Evolutionary conservation across 805 yeast genomes (phyloP), one percentile per base, ranked within the genome.

Genomic region (Metschnikowia cerradonensis): DNA sequence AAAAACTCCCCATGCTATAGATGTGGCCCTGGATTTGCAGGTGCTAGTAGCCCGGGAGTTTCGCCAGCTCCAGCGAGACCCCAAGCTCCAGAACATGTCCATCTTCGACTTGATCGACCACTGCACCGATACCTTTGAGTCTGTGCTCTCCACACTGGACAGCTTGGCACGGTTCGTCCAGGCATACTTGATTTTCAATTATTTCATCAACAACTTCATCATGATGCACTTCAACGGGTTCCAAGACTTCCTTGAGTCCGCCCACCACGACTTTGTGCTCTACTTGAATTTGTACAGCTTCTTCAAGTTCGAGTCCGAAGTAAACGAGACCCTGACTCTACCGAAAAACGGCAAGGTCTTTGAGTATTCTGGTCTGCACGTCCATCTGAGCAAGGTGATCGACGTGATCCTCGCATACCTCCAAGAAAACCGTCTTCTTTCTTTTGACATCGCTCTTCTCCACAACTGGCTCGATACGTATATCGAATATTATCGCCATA

Each of bases 161-260:
- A 64, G 63, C 33, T 49, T 66, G 32, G 57, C 56, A 37, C 41
- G 45, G 40, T 73, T 71, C 55, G 63, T 71, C 32, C 65, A 64
- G 50, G 75, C 76, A 4, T 73, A 64, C 59, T 60, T 73, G 50
- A 67, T 73, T 33, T 70, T 73, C 62, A 71, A 70, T 58, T 73
- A 73, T 55, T 73, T 71, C 55, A 69, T 73, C 42, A 73, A 71
- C 54, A 68, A 72, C 51, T 70, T 71, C 52, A 67, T 73, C 46
- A 70, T 73, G 73, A 47, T 71, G 44, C 74, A 73, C 52, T 73
- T 70, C 60, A 62, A 66, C 47, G 78, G 78, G 4, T 73, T 73
- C 51, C 73, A 68, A 52, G 59, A 61, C 41, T 73, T 73, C 51
- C 69, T 73, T 42, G 69, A 66, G 47, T 57, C 63, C 13, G 65